A percentile compares a stretch with the other conserved stretches of the same genome.
Conservation (phyloP, 352 stramenopile genomes). For the Phytophthora brassicae region DNA sequence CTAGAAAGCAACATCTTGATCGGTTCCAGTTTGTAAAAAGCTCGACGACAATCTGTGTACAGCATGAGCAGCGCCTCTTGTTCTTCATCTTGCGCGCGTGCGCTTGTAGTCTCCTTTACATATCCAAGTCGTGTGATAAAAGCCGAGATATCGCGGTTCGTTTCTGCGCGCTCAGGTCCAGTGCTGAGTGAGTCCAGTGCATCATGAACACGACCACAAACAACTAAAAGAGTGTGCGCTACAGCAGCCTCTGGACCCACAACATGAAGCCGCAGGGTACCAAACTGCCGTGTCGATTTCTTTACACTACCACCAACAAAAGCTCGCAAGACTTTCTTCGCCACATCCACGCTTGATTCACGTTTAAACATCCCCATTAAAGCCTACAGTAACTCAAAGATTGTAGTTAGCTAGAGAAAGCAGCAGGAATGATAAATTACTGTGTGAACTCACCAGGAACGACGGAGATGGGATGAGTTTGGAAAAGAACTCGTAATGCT, state of each 20-base stretch:
- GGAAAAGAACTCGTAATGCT: conserved; percentile 68
- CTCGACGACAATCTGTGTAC: conserved; percentile 85
- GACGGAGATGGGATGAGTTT: conserved; percentile 74
- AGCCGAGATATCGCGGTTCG: conserved; percentile 66
- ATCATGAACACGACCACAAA: conserved; percentile 85
- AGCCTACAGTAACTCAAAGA: conserved; percentile 25
- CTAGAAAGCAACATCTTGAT: conserved; percentile 66
- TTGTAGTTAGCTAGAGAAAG: neutral
- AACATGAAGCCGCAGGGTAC: conserved; percentile 60
- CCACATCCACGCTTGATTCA: conserved; percentile 76
- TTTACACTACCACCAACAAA: conserved; percentile 56
- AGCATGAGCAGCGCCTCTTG: conserved; percentile 84
- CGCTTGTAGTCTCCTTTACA: conserved; percentile 13
- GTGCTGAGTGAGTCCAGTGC: conserved; percentile 81
- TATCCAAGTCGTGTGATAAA: conserved; percentile 79
- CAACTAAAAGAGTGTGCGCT: conserved; percentile 85
- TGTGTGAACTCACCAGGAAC: conserved; percentile 50
- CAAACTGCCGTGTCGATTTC: conserved; percentile 16
- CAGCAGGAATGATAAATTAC: neutral
- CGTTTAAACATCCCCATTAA: conserved; percentile 89
- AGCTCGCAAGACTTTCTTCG: conserved; percentile 81
- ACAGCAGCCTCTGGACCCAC: conserved; percentile 74
- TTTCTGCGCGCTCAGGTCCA: conserved; percentile 51
- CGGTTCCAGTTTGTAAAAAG: conserved; percentile 86
- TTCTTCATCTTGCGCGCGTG: conserved; percentile 53